Percentiles rank a stretch among this genome's conserved stretches.
phyloP scores from a whole-genome alignment of 2,329 filamentous ascomycete genomes.

The Calonectria pseudoturangicola region DNA sequence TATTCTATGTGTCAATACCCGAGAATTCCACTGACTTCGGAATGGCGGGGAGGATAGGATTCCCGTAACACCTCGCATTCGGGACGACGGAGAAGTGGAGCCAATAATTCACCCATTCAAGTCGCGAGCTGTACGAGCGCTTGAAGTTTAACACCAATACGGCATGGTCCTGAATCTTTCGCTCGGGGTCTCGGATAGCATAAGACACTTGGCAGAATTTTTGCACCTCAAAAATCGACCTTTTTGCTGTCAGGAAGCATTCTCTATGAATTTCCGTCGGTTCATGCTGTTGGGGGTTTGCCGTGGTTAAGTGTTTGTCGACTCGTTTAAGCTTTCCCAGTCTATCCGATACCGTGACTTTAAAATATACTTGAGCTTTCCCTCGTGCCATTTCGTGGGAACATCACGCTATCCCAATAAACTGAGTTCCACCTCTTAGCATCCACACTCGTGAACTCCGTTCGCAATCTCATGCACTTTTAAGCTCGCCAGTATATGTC shows the following conservation, averaged over 20 bases:
- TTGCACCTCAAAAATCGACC: not conserved
- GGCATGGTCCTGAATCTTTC: not conserved
- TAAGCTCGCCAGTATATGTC: too few relatives aligned
- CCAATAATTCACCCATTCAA: not conserved
- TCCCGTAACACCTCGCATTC: not conserved
- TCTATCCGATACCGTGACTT: not conserved
- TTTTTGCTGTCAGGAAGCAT: not conserved
- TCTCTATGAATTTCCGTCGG: not conserved
- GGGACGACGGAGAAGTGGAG: constrained; percentile 1
- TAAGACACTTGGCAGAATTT: not conserved
- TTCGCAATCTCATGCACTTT: not conserved
- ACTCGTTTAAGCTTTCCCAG: not conserved
- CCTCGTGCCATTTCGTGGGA: not conserved
- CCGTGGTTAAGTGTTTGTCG: not conserved
- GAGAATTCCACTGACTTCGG: not conserved
- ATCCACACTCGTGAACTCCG: not conserved
- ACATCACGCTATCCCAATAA: too few relatives aligned
- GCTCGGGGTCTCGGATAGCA: not conserved
- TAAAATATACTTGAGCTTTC: not conserved
- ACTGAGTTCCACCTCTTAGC: not conserved
- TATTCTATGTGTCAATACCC: too few relatives aligned
- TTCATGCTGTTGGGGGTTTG: not conserved
- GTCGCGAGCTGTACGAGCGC: not conserved
- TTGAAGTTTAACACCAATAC: not conserved
- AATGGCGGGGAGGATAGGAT: not conserved